These are phyloP conservation scores for Blastomyces silverae DNA, from an alignment of 2,329 filamentous ascomycete genomes.

Conservation along the genomic window DNA sequence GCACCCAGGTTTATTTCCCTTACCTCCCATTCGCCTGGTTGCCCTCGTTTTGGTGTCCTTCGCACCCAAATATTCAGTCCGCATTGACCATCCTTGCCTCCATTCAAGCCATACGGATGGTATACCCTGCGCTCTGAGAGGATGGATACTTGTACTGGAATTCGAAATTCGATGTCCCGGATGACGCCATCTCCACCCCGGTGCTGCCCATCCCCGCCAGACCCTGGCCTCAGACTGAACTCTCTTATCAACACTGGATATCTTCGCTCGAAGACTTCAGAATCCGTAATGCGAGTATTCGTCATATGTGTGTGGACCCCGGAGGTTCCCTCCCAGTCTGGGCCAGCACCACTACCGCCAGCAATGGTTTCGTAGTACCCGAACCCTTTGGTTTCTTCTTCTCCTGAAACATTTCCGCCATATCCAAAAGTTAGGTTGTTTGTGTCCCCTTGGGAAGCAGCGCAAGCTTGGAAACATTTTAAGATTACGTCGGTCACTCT, in stretches of 20 bases:
- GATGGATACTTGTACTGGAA: constrained; percentile 69
- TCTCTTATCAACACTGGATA: constrained; percentile 68
- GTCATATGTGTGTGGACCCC: constrained; percentile 84
- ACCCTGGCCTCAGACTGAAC: constrained; percentile 58
- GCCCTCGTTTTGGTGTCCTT: constrained; percentile 49
- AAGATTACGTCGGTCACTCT: constrained; percentile 72
- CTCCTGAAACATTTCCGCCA: constrained; percentile 56
- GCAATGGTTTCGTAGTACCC: constrained; percentile 81
- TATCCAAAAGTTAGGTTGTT: constrained; percentile 76
- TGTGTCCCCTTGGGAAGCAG: constrained; percentile 67
- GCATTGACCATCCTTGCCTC: constrained; percentile 67
- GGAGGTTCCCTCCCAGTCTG: constrained; percentile 63
- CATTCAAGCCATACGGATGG: constrained; percentile 69
- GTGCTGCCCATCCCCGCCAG: constrained; percentile 59
- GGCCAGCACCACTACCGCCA: constrained; percentile 67
- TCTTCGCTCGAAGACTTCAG: constrained; percentile 69
- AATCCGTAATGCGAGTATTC: constrained; percentile 75
- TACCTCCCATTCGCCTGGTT: constrained; percentile 23
- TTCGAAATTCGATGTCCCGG: constrained; percentile 73
- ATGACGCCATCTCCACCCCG: constrained; percentile 69
- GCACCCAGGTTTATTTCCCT: constrained; percentile 28
- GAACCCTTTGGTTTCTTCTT: constrained; percentile 56
- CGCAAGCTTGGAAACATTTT: constrained; percentile 66
- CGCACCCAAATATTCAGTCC: constrained; percentile 81
- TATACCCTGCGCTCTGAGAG: constrained; percentile 66